These are phyloP conservation scores for Orbilia brochopaga DNA, from an alignment of 2,329 filamentous ascomycete genomes.

Conservation along the genomic window DNA sequence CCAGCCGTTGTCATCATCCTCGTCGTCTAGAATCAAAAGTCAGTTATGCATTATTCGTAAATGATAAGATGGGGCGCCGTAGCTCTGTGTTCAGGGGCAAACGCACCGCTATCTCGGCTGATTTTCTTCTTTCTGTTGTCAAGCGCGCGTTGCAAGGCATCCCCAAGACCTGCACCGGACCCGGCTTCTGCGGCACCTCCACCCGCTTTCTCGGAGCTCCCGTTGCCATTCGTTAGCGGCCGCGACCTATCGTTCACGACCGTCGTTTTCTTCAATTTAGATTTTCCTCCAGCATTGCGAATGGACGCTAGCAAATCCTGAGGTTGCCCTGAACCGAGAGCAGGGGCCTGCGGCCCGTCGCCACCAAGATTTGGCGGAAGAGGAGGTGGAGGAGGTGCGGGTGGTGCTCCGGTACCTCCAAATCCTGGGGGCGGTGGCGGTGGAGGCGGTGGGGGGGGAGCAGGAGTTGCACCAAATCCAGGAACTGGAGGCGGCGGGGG, in stretches of 20 bases:
- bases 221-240: constrained; percentile 66
- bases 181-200: constrained; percentile 12
- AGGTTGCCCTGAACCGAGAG: constrained; percentile 61
- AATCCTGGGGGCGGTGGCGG: constrained; percentile 58
- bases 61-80: background rate
- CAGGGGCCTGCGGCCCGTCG: constrained; percentile 52
- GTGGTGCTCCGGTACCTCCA: constrained; percentile 56
- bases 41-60: background rate
- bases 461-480: constrained; percentile 51
- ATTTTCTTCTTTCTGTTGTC: constrained; percentile 53
- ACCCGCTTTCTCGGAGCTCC: constrained; percentile 58
- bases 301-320: constrained; percentile 74
- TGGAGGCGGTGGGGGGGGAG: constrained; percentile 62
- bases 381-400: constrained; percentile 59
- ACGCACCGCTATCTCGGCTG: constrained; percentile 52
- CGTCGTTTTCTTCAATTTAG: constrained; percentile 72
- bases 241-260: constrained; percentile 74
- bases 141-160: constrained; percentile 52
- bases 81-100: background rate
- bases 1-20: constrained; percentile 49
- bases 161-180: constrained; percentile 40
- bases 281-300: constrained; percentile 71
- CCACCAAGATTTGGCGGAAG: constrained; percentile 56
- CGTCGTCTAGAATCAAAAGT: constrained; percentile 39
- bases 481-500: constrained; percentile 52